These are phyloP conservation scores for Emydomyces testavorans DNA, from an alignment of 2,329 filamentous ascomycete genomes.

Conservation along the genomic window DNA sequence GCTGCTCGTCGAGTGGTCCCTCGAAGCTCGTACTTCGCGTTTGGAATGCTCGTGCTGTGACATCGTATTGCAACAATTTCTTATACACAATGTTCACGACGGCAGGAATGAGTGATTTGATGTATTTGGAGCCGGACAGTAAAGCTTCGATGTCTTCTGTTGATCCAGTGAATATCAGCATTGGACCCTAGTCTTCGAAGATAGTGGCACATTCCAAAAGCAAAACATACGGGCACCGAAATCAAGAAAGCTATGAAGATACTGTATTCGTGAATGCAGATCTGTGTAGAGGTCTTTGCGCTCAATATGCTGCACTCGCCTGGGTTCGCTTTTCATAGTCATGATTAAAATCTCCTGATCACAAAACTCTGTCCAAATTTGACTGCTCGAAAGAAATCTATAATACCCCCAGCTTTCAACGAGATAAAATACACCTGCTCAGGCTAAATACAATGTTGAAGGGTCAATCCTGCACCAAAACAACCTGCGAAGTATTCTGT, in stretches of 20 bases:
- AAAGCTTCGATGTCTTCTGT: slow-evolving; percentile 62
- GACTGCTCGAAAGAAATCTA: no score
- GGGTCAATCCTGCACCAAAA: no score
- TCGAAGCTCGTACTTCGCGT: slow-evolving; percentile 51
- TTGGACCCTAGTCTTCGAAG: background rate
- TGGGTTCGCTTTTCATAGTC: background rate
- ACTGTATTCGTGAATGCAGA: slow-evolving; percentile 57
- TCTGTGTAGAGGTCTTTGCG: slow-evolving; percentile 60
- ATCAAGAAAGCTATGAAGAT: slow-evolving; percentile 64
- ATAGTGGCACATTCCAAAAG: background rate
- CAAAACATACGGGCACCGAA: slow-evolving; percentile 53
- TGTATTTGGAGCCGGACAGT: slow-evolving; percentile 58
- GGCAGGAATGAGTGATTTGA: slow-evolving; percentile 69
- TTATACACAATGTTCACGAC: slow-evolving; percentile 77
- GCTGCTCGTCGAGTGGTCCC: slow-evolving; percentile 52
- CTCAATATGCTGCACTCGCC: slow-evolving; percentile 48
- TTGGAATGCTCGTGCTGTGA: slow-evolving; percentile 66
- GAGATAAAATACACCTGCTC: no score
- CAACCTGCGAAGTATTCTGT: no score
- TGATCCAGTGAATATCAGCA: background rate
- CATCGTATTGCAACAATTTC: slow-evolving; percentile 68
- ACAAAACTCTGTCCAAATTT: no score
- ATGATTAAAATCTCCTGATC: background rate
- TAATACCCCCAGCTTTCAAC: no score
- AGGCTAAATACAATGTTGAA: no score